A percentile compares a stretch with the other conserved stretches of the same genome.
Evolutionary conservation across 2,329 filamentous ascomycete genomes (phyloP).

Genomic region (Trichoderma sp.): DNA sequence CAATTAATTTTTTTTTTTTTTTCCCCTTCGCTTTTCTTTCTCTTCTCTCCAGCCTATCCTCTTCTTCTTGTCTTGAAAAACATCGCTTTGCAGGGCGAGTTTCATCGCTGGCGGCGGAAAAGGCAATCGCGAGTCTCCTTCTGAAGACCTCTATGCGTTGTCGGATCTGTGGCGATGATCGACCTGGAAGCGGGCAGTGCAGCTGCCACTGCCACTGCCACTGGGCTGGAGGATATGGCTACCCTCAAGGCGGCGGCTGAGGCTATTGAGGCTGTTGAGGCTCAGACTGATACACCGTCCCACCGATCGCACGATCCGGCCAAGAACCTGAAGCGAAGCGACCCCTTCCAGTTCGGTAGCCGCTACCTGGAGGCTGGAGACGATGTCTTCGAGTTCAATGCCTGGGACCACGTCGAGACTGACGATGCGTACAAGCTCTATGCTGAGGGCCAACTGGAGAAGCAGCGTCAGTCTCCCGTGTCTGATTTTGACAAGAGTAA

Average conservation of each 20-base stretch:
- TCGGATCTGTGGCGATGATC: constrained; percentile 11
- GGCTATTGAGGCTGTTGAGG: constrained; percentile 10
- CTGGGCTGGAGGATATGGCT: constrained; percentile 27
- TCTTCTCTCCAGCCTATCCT: background rate
- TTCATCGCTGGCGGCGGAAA: background rate
- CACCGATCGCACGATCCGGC: constrained; percentile 69
- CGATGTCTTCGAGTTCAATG: constrained; percentile 95
- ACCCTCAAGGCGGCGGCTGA: constrained; percentile 22
- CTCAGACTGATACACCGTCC: constrained; percentile 41
- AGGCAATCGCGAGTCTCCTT: background rate
- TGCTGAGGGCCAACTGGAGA: constrained; percentile 76
- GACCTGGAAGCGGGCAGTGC: constrained; percentile 12
- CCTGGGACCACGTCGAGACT: constrained; percentile 96
- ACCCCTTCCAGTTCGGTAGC: constrained; percentile 94
- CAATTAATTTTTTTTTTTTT: background rate
- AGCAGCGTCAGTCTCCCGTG: constrained; percentile 82
- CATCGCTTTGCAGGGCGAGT: background rate
- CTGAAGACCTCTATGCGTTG: background rate
- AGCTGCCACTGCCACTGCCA: background rate
- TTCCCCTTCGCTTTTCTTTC: background rate
- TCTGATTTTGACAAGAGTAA: constrained; percentile 87
- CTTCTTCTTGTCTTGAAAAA: background rate
- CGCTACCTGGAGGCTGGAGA: constrained; percentile 79
- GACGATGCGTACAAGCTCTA: constrained; percentile 86
- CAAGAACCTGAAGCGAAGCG: constrained; percentile 77